Evolutionary conservation across 495 filamentous ascomycete species (phyloP).

Genomic region (Xylaria flabelliformis): DNA sequence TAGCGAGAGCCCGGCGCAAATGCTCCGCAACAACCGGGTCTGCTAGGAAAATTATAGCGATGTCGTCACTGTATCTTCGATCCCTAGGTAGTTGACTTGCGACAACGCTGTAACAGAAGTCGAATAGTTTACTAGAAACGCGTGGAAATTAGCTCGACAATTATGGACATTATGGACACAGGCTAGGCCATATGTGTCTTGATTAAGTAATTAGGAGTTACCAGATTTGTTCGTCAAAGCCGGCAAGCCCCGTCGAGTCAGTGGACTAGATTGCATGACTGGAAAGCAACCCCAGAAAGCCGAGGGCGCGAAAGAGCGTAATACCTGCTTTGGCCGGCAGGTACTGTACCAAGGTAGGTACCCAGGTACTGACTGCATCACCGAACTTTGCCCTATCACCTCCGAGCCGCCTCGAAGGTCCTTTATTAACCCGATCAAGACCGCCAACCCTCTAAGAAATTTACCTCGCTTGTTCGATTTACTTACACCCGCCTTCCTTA

Average conservation of each 20-base stretch:
- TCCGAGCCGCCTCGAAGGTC: not conserved
- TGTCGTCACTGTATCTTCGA: conserved; percentile 14
- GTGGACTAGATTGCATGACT: not conserved
- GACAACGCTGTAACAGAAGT: conserved; percentile 6
- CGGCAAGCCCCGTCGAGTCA: not conserved
- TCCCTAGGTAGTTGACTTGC: conserved; percentile 6
- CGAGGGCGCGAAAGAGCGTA: not conserved
- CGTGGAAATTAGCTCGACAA: not conserved
- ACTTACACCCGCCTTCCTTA: not conserved
- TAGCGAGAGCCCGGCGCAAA: conserved; percentile 19
- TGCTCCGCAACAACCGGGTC: conserved; percentile 14
- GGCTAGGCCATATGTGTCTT: not conserved
- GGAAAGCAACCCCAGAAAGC: not conserved
- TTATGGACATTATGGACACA: not conserved
- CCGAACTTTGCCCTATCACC: conserved; percentile 2
- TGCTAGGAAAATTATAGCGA: not conserved
- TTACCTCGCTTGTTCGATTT: not conserved
- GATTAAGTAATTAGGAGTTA: not conserved
- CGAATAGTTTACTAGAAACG: not conserved
- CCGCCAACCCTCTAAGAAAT: not conserved
- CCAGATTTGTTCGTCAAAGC: not conserved
- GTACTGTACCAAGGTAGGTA: not conserved
- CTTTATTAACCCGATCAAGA: conserved; percentile 16
- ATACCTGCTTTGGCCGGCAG: not conserved
- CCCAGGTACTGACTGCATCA: not conserved